A percentile compares a stretch with the other conserved stretches of the same genome.
These are phyloP conservation scores for Linnemannia zychae DNA, from an alignment of 192 early-diverging fungal species.

Conservation along the genomic window DNA sequence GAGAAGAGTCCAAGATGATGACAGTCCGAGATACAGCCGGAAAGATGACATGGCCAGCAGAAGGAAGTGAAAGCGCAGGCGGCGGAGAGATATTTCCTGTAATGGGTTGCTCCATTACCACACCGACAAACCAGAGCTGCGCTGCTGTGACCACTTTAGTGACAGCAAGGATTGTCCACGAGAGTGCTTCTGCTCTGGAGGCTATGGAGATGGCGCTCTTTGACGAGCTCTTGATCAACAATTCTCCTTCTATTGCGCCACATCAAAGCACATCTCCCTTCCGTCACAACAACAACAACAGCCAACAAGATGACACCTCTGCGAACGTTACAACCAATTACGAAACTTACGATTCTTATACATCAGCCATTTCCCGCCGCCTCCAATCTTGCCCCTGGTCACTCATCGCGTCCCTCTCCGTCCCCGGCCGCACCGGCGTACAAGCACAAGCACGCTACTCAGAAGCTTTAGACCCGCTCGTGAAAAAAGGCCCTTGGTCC, in stretches of 20 bases:
- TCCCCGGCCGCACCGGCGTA: slow-evolving; percentile 68
- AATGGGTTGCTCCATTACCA: too few relatives aligned
- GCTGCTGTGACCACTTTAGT: too few relatives aligned
- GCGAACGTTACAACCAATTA: too few relatives aligned
- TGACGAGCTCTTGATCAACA: background rate
- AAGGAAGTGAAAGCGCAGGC: too few relatives aligned
- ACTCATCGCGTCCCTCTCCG: slow-evolving; percentile 50
- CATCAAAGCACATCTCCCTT: background rate
- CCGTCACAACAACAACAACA: background rate
- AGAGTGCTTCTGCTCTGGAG: background rate
- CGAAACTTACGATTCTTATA: slow-evolving; percentile 8
- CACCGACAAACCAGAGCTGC: too few relatives aligned
- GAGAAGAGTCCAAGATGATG: too few relatives aligned
- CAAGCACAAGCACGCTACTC: slow-evolving; percentile 74
- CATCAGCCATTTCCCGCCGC: slow-evolving; percentile 21
- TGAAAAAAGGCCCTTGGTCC: slow-evolving; percentile 68
- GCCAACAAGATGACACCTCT: too few relatives aligned
- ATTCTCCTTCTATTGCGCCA: background rate
- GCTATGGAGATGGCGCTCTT: background rate
- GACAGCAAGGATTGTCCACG: too few relatives aligned
- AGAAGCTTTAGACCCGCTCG: slow-evolving; percentile 69
- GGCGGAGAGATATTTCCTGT: too few relatives aligned
- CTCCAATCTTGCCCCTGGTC: slow-evolving; percentile 38
- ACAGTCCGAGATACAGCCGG: too few relatives aligned
- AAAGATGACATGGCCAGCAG: too few relatives aligned